These are phyloP conservation scores for Aspergillus hancockii DNA, from an alignment of 495 filamentous ascomycete species.

Conservation along the genomic window DNA sequence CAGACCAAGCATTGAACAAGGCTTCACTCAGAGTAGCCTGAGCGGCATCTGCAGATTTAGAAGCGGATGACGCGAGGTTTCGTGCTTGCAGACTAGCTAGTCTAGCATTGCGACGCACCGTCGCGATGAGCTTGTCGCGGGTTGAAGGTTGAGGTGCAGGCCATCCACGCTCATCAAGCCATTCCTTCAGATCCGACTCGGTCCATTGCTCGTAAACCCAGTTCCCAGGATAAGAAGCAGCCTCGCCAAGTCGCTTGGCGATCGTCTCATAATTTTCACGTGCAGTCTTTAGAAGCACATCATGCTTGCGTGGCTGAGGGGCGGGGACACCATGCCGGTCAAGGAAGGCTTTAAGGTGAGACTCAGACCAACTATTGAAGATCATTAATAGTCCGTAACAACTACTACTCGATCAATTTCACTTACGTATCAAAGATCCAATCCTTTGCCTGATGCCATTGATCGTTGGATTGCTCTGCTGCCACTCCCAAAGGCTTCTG, in stretches of 20 bases:
- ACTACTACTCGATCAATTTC: background rate
- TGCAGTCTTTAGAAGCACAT: slow-evolving; percentile 72
- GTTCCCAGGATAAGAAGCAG: slow-evolving; percentile 83
- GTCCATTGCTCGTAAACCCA: slow-evolving; percentile 93
- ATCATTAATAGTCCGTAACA: slow-evolving; percentile 19
- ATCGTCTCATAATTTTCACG: slow-evolving; percentile 79
- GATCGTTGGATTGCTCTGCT: slow-evolving; percentile 68
- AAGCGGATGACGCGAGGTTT: slow-evolving; percentile 59
- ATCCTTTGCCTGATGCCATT: slow-evolving; percentile 71
- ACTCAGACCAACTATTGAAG: slow-evolving; percentile 70
- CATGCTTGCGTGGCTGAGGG: slow-evolving; percentile 78
- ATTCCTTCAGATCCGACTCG: slow-evolving; percentile 73
- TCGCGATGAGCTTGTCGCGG: slow-evolving; percentile 85
- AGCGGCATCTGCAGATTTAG: slow-evolving; percentile 66
- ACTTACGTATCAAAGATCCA: slow-evolving; percentile 94
- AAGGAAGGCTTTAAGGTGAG: slow-evolving; percentile 87
- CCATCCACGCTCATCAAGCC: slow-evolving; percentile 87
- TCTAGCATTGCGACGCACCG: slow-evolving; percentile 87
- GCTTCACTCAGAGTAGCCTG: slow-evolving; percentile 74
- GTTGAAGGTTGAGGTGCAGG: slow-evolving; percentile 83
- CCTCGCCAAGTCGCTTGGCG: slow-evolving; percentile 83
- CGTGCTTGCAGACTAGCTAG: slow-evolving; percentile 67
- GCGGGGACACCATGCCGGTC: slow-evolving; percentile 85
- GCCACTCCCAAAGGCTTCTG: slow-evolving; percentile 72
- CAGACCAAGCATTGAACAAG: slow-evolving; percentile 86